phyloP scores from a whole-genome alignment of 306 rosid species.

The Castanopsis chinensis region DNA sequence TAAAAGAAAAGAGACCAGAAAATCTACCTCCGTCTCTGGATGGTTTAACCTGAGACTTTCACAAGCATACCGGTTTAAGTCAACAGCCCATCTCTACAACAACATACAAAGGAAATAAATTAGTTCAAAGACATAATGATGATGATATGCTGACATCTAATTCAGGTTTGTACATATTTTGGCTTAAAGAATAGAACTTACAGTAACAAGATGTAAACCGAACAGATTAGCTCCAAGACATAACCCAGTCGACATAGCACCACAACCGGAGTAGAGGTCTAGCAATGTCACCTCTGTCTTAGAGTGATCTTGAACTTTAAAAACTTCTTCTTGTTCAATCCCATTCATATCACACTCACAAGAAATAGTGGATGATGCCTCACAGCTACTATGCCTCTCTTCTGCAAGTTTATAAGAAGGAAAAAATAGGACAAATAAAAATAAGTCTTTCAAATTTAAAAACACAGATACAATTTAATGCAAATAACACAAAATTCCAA shows the following conservation, averaged over 20 bases:
- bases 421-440: constrained; percentile 5
- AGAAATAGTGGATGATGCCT: constrained; percentile 66
- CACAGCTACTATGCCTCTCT: constrained; percentile 36
- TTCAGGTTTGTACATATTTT: not conserved
- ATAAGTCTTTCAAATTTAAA: not conserved
- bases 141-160: not conserved
- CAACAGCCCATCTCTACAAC: constrained; percentile 83
- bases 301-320: not conserved
- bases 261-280: constrained; percentile 84
- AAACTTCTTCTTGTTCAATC: constrained; percentile 14
- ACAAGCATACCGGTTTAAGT: constrained; percentile 58
- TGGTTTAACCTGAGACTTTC: constrained; percentile 63
- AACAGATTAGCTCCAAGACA: constrained; percentile 65
- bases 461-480: not conserved
- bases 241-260: constrained; percentile 92
- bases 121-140: not conserved
- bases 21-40: constrained; percentile 65
- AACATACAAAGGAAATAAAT: not conserved
- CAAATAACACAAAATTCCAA: not conserved
- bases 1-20: not conserved
- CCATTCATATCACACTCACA: constrained; percentile 42
- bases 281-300: constrained; percentile 46
- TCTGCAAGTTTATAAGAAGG: constrained; percentile 30
- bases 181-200: constrained; percentile 24
- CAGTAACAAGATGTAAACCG: constrained; percentile 68